phyloP scores from a whole-genome alignment of 345 rosid species.

The Cardiospermum halicacabum region DNA sequence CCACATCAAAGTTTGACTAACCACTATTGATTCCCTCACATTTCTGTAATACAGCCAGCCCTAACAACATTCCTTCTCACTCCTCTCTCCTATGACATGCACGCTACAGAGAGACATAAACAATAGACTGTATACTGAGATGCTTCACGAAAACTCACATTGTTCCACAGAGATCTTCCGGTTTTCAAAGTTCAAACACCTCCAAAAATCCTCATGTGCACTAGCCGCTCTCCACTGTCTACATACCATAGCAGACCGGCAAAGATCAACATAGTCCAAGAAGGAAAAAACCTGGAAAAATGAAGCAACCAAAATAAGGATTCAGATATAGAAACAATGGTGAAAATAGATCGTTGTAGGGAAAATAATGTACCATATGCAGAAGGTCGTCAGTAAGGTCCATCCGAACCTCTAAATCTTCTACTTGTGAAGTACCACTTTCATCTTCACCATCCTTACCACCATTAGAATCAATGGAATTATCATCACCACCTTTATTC shows the following conservation, averaged over 20 bases:
- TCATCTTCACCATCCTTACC: constrained; percentile 47
- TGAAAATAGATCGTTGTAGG: neutral
- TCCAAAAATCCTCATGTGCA: constrained; percentile 98
- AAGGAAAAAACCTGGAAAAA: constrained; percentile 79
- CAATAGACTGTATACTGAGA: neutral
- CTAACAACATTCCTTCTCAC: neutral
- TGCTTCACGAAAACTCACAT: constrained; percentile 47
- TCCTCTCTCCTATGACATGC: neutral
- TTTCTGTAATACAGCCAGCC: neutral
- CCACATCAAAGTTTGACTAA: neutral
- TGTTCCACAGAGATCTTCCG: constrained; percentile 70
- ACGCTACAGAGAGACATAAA: neutral
- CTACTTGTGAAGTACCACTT: constrained; percentile 35
- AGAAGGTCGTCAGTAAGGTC: constrained; percentile 92
- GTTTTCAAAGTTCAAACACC: constrained; percentile 77
- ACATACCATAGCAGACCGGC: constrained; percentile 90
- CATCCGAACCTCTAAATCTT: constrained; percentile 65
- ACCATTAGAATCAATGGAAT: constrained; percentile 26
- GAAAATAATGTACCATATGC: constrained; percentile 61
- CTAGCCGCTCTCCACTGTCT: constrained; percentile 93
- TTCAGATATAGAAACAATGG: neutral
- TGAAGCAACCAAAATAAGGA: neutral
- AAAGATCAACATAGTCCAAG: constrained; percentile 68
- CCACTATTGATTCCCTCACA: neutral
- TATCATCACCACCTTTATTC: constrained; percentile 46